These are phyloP conservation scores for Pulveroboletus sp. DNA, from an alignment of 768 basidiomycete genomes.

Conservation along the genomic window DNA sequence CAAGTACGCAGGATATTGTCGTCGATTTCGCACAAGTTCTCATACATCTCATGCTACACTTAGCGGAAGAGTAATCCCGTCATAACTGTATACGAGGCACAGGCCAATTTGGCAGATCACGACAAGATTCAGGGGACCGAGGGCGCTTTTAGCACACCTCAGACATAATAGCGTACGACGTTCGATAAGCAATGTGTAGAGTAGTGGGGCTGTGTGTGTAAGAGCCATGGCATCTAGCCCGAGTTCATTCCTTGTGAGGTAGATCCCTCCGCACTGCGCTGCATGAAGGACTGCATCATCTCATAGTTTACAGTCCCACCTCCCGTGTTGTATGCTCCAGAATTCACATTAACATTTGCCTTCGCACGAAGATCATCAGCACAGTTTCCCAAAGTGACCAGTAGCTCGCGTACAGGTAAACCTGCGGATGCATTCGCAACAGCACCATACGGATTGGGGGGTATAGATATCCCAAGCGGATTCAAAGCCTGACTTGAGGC, in stretches of 20 bases:
- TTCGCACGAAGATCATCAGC: slow-evolving; percentile 4
- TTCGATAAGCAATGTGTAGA: slow-evolving; percentile 9
- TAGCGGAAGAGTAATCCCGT: slow-evolving; percentile 76
- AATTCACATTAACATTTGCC: slow-evolving; percentile 9
- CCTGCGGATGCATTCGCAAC: slow-evolving; percentile 12
- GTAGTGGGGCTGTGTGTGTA: slow-evolving; percentile 5
- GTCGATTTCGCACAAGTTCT: not conserved
- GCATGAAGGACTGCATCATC: slow-evolving; percentile 46
- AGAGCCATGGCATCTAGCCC: slow-evolving; percentile 7
- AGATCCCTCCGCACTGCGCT: slow-evolving; percentile 33
- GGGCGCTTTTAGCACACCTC: slow-evolving; percentile 48
- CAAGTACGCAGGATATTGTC: slow-evolving; percentile 44
- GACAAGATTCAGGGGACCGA: slow-evolving; percentile 80
- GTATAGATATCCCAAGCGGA: slow-evolving; percentile 12
- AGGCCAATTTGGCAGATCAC: slow-evolving; percentile 85
- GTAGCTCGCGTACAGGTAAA: slow-evolving; percentile 13
- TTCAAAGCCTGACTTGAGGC: slow-evolving; percentile 12
- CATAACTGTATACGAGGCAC: slow-evolving; percentile 83
- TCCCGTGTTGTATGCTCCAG: slow-evolving; percentile 22
- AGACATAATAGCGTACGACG: slow-evolving; percentile 21
- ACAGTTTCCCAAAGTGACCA: not conserved
- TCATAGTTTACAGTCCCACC: slow-evolving; percentile 33
- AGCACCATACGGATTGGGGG: slow-evolving; percentile 4
- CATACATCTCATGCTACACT: slow-evolving; percentile 1
- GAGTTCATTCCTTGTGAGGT: slow-evolving; percentile 17